Conservation (phyloP, 2,329 filamentous ascomycete species). For the Pestalotiopsis sp. region DNA sequence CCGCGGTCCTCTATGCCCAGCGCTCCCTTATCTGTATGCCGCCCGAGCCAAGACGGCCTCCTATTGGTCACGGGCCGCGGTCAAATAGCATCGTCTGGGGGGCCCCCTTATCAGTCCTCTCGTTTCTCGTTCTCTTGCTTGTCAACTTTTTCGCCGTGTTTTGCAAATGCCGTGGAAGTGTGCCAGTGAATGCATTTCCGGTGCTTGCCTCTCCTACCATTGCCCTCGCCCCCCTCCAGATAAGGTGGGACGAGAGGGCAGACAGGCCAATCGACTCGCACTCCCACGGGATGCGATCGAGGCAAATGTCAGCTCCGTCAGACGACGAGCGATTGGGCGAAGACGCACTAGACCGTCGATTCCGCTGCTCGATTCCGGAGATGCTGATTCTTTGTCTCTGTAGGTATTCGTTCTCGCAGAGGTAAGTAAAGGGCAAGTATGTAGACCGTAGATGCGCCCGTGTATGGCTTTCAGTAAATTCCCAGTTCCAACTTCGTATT, state of each 20-base stretch:
- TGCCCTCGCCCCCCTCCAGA: too few relatives aligned
- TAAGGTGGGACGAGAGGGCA: too few relatives aligned
- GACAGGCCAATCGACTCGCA: too few relatives aligned
- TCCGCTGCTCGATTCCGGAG: conserved; percentile 21
- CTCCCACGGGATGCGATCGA: too few relatives aligned
- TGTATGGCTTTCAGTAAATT: too few relatives aligned
- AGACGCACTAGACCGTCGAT: not conserved
- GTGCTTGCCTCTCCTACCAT: too few relatives aligned
- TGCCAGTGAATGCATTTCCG: too few relatives aligned
- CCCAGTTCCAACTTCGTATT: too few relatives aligned
- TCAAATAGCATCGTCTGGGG: not conserved
- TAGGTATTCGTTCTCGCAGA: not conserved
- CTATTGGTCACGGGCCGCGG: not conserved
- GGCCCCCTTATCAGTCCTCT: conserved; percentile 1
- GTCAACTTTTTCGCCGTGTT: too few relatives aligned
- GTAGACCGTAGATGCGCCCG: not conserved
- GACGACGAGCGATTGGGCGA: conserved; percentile 19
- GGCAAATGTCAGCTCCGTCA: conserved; percentile 13
- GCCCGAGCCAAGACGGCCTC: not conserved
- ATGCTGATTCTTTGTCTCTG: conserved; percentile 23
- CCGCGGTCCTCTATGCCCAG: conserved; percentile 1
- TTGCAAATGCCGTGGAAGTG: too few relatives aligned
- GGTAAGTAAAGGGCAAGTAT: not conserved
- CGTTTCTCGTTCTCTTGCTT: too few relatives aligned
- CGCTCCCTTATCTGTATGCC: not conserved